Percentiles rank a stretch among this genome's conserved stretches.
Evolutionary conservation across 2,329 filamentous ascomycete genomes (phyloP).

Genomic region (Xylariales sp.): DNA sequence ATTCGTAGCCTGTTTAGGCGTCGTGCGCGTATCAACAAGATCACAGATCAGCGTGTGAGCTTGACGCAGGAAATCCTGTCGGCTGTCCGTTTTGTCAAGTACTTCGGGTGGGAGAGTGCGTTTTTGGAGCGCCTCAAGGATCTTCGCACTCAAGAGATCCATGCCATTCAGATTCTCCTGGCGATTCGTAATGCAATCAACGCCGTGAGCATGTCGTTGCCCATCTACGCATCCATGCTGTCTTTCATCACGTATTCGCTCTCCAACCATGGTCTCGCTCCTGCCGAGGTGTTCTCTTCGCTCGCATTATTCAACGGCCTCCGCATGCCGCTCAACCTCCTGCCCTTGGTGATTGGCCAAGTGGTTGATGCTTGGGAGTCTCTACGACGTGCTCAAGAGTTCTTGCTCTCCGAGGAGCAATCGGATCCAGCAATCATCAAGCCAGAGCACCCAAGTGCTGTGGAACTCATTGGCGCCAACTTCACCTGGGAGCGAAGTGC

Average conservation of each 20-base stretch:
- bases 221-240: constrained; percentile 92
- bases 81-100: constrained; percentile 92
- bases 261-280: constrained; percentile 61
- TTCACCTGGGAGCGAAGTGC: constrained; percentile 84
- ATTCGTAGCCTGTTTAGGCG: constrained; percentile 74
- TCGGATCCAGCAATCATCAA: constrained; percentile 61
- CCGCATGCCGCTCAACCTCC: constrained; percentile 81
- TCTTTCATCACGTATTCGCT: constrained; percentile 81
- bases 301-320: constrained; percentile 90
- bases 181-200: constrained; percentile 82
- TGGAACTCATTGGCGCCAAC: constrained; percentile 66
- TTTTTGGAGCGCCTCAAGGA: constrained; percentile 74
- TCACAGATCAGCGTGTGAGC: constrained; percentile 88
- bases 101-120: constrained; percentile 89
- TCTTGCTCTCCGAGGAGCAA: constrained; percentile 80
- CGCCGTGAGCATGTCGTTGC: constrained; percentile 78
- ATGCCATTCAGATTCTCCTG: constrained; percentile 77
- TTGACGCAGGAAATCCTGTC: constrained; percentile 90
- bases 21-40: constrained; percentile 79
- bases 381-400: constrained; percentile 80
- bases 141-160: constrained; percentile 73
- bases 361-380: constrained; percentile 87
- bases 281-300: constrained; percentile 85
- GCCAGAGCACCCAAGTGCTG: constrained; percentile 58
- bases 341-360: constrained; percentile 85